Base-by-base conservation (phyloP, 2,329 filamentous ascomycete species). In the Orbilia brochopaga region DNA sequence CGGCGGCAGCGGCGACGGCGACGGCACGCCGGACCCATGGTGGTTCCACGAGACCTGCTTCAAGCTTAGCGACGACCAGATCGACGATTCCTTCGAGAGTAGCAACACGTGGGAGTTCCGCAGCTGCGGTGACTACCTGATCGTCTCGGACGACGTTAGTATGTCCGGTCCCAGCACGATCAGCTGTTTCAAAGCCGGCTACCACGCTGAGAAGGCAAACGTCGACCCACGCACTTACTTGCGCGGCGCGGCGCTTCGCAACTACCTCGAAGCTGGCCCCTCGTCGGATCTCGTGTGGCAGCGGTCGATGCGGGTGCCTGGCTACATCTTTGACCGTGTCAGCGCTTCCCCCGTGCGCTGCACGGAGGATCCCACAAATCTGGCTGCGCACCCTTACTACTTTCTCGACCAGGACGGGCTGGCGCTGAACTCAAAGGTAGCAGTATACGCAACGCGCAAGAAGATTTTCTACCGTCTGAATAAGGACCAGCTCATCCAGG, bases 351-450 rank as follows among this genome's bases (percentile, higher is more conserved):
- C 63, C 32, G 75, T 76, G 52, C 17, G 37, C 17, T 50, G 53
- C n/a, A 24, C 59, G 5, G 2, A 58, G 23, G 53, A 59, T 32
- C 63, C 65, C 1, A 27, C 59, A n/a, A 51, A 62, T 21, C 46
- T 42, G 6, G n/a, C 32, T 4, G 54, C 48, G 17, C 58, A 61
- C 2, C 42, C 44, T 2, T 54, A 60, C 15, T 74, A 75, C 53
- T 76, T 75, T 57, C 73, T 74, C 32, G 75, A 76, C 23, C 75
- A 76, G 24, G 75, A 76, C 15, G 75, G 75, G 1, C 53, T 76
- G 6, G 21, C 72, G 2, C 54, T 76, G 15, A 75, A 75, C 42
- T 70, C 74, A 19, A 73, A 74, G 6, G 63, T 76, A 10, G 37
- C 75, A 2, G 74, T 74, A 10, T 76, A 74, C 54, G 69, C 75